A percentile compares a stretch with the other conserved stretches of the same genome.
Evolutionary conservation across 2,329 filamentous ascomycete genomes (phyloP).

Genomic region (Calonectria henricotiae): DNA sequence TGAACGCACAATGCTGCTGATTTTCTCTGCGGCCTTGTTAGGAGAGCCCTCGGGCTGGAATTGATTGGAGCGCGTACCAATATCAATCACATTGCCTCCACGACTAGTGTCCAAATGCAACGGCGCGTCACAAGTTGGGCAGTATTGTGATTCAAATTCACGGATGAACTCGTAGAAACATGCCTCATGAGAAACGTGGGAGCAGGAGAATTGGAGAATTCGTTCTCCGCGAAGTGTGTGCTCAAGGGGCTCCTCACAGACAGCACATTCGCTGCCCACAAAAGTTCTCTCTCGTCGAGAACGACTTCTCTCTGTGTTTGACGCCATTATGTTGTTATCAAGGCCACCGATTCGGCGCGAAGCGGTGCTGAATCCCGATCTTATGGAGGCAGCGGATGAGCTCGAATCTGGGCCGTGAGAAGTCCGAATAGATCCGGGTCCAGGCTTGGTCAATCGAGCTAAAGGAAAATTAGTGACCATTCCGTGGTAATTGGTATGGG

Average conservation of each 20-base stretch:
- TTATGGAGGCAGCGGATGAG: slow-evolving; percentile 56
- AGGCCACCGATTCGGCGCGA: slow-evolving; percentile 59
- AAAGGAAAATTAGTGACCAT: slow-evolving; percentile 27
- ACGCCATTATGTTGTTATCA: slow-evolving; percentile 64
- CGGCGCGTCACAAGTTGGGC: slow-evolving; percentile 93
- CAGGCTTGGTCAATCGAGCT: slow-evolving; percentile 54
- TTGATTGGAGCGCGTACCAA: slow-evolving; percentile 72
- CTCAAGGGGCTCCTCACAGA: slow-evolving; percentile 96
- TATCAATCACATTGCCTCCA: slow-evolving; percentile 92
- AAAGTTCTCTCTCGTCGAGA: slow-evolving; percentile 93
- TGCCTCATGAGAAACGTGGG: slow-evolving; percentile 97
- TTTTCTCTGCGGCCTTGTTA: slow-evolving; percentile 79
- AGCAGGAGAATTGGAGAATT: slow-evolving; percentile 95
- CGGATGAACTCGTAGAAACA: slow-evolving; percentile 99
- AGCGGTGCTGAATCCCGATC: slow-evolving; percentile 54
- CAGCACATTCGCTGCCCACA: slow-evolving; percentile 93
- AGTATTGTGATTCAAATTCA: slow-evolving; percentile 94
- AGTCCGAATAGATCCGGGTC: slow-evolving; percentile 49
- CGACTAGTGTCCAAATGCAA: slow-evolving; percentile 93
- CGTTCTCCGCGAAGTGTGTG: slow-evolving; percentile 95
- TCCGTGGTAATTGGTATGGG: background rate
- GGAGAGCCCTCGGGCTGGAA: slow-evolving; percentile 48
- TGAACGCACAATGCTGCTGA: slow-evolving; percentile 92
- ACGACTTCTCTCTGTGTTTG: slow-evolving; percentile 79
- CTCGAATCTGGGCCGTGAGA: slow-evolving; percentile 52